Conservation (phyloP, 2,329 filamentous ascomycete genomes). For the Penicillium janthinellum region DNA sequence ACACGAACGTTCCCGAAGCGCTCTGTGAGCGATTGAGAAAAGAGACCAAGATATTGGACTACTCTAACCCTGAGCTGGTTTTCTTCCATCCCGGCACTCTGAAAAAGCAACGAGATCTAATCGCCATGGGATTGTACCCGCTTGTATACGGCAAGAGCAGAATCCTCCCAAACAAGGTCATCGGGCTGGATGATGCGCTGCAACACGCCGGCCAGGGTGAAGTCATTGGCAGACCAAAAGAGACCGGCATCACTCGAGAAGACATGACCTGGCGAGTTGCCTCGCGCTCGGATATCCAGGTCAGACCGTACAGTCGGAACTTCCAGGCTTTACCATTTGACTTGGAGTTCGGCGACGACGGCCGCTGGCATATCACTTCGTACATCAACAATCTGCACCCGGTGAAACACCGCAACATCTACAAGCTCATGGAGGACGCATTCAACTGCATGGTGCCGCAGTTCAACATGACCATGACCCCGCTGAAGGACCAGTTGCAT, state of each 20-base stretch:
- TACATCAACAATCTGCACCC: constrained; percentile 54
- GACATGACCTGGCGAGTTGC: constrained; percentile 35
- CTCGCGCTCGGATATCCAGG: constrained; percentile 30
- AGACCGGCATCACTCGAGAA: constrained; percentile 34
- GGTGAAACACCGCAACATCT: constrained; percentile 35
- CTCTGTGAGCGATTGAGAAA: constrained; percentile 47
- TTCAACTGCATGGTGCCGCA: constrained; percentile 34
- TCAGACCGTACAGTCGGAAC: constrained; percentile 33
- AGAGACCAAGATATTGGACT: constrained; percentile 53
- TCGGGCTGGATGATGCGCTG: constrained; percentile 32
- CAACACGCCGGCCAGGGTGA: constrained; percentile 27
- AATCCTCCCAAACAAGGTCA: constrained; percentile 29
- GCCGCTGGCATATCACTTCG: constrained; percentile 37
- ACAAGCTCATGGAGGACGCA: constrained; percentile 41
- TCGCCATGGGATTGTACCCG: constrained; percentile 66
- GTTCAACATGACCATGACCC: constrained; percentile 33
- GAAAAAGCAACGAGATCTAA: constrained; percentile 60
- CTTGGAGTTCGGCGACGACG: constrained; percentile 34
- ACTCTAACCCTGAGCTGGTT: constrained; percentile 51
- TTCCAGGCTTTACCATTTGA: constrained; percentile 53
- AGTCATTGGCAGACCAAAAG: constrained; percentile 27
- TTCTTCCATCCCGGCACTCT: constrained; percentile 64
- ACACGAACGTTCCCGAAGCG: constrained; percentile 45
- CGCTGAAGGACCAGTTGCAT: constrained; percentile 36
- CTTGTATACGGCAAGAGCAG: constrained; percentile 44